Evolutionary conservation across 192 early-diverging fungal species (phyloP), one percentile per base, ranked within the genome.

Genomic region (Cladochytrium replicatum): DNA sequence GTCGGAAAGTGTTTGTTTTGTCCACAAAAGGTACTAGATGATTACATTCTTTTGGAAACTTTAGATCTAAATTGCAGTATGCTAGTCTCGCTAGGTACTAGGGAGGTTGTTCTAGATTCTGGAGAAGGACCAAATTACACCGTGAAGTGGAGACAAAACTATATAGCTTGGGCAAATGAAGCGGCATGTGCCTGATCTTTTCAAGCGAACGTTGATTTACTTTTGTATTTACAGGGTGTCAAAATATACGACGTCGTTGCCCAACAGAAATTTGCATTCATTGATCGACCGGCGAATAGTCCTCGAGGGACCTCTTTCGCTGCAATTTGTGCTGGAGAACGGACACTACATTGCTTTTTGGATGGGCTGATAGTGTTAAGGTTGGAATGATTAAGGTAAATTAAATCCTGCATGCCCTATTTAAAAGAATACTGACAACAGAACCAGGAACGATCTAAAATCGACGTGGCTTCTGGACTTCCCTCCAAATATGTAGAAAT

Each of bases 111-210:
- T 0, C 63, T 99, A 42, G 84, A 86, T 47, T 85, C 84, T 4
- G 90, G 91, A 30, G 85, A 92, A 38, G 96, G 96, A 0, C 84
- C 87, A 2, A 85, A 97, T 30, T 87, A 83, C 58, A 71, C 79
- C 9, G 79, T 92, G 32, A 75, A 81, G 54, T 99, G 96, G 96
- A 63, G 80, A 26, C 77, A 66, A 3, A 77, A 74, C 24, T 75
- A 86, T 52, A 86, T 97, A 57, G 93, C 91, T 0, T 99, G 93
- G 91, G 88, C 92, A 1, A 91, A 89, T 58, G 93, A 97, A 50
- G 72, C 81, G 15, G 69, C 75, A 63, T 48, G 43, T n/a, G n/a
- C n/a, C n/a, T n/a, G n/a, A n/a, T 32, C 24, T 30, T 11, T 31
- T 17, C 17, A 2, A 23, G 13, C 24, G 2, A 11, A 0, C 11